Evolutionary conservation across 768 basidiomycete genomes (phyloP).

Genomic region (Rhodosporidiobolus sp.): DNA sequence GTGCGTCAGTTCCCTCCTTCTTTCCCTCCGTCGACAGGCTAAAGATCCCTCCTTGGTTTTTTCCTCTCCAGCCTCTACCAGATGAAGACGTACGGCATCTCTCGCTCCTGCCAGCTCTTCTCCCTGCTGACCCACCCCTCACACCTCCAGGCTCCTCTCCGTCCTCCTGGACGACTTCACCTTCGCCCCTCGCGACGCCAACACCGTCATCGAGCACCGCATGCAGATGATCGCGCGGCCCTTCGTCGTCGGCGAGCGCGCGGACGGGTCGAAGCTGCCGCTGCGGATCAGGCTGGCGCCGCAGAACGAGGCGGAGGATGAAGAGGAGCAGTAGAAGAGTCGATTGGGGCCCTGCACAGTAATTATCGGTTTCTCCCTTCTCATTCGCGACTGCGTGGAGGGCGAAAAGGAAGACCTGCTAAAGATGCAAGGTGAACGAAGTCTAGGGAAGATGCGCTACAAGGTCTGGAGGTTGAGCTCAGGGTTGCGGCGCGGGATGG

Average conservation of each 20-base stretch:
- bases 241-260: conserved; percentile 4
- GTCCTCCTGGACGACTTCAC: conserved; percentile 20
- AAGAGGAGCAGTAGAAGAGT: too few relatives aligned
- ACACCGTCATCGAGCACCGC: background rate
- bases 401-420: too few relatives aligned
- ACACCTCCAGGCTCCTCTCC: conserved; percentile 7
- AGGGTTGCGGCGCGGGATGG: background rate
- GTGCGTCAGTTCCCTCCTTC: background rate
- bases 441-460: too few relatives aligned
- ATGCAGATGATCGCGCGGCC: conserved; percentile 5
- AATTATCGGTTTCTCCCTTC: too few relatives aligned
- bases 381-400: too few relatives aligned
- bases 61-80: background rate
- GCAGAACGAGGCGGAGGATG: too few relatives aligned
- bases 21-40: too few relatives aligned
- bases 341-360: too few relatives aligned
- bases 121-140: background rate
- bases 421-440: too few relatives aligned
- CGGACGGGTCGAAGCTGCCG: conserved; percentile 3
- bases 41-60: background rate
- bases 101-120: background rate
- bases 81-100: conserved; percentile 12
- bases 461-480: conserved; percentile 3
- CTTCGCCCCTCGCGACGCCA: conserved; percentile 1
- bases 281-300: background rate